Evolutionary conservation across 768 basidiomycete genomes (phyloP).

Genomic region (Naganishia vishniacii): DNA sequence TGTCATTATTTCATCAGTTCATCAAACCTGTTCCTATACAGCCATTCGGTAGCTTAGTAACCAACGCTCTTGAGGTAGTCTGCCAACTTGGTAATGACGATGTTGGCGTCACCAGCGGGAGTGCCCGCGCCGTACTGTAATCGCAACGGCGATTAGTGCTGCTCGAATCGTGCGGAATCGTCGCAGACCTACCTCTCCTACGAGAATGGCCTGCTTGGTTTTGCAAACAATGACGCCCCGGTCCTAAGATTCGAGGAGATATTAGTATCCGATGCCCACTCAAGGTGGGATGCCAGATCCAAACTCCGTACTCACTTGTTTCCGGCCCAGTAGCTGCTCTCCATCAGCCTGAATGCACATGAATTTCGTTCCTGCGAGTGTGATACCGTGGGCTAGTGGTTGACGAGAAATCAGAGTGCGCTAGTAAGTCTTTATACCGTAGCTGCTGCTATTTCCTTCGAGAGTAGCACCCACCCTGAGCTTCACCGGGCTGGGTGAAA

Average conservation of each 20-base stretch:
- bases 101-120: constrained; percentile 63
- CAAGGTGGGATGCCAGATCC: no score
- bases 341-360: constrained; percentile 57
- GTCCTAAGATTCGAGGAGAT: no score
- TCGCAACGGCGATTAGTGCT: not conserved
- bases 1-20: not conserved
- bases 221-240: constrained; percentile 65
- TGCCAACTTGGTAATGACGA: constrained; percentile 63
- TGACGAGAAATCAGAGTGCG: not conserved
- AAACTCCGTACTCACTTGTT: constrained; percentile 65
- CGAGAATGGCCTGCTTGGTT: constrained; percentile 78
- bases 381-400: constrained; percentile 57
- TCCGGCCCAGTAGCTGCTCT: constrained; percentile 69
- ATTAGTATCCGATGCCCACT: no score
- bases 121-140: constrained; percentile 58
- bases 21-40: not conserved
- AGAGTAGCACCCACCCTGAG: constrained; percentile 48
- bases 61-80: constrained; percentile 63
- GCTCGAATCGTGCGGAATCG: not conserved
- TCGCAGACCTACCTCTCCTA: constrained; percentile 55
- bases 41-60: constrained; percentile 31
- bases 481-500: constrained; percentile 51
- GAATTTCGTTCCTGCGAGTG: constrained; percentile 67
- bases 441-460: not conserved
- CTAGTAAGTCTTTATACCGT: not conserved